Conservation (phyloP, 108 stramenopile species). For the Skeletonema menzelii region DNA sequence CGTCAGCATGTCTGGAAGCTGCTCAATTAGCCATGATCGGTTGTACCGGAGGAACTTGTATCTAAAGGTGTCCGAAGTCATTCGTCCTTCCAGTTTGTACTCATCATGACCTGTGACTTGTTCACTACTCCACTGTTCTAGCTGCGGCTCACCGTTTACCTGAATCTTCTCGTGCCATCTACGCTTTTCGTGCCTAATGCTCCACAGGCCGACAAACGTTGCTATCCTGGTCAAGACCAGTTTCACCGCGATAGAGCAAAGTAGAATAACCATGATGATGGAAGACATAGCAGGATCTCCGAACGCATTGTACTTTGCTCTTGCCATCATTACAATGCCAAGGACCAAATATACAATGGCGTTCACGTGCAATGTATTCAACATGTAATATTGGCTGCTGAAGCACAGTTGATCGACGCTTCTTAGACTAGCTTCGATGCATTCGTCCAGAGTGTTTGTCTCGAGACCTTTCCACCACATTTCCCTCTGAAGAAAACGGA, state of each 20-base stretch:
- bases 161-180: slow-evolving; percentile 54
- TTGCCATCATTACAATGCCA: slow-evolving; percentile 75
- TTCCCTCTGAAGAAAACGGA: slow-evolving; percentile 78
- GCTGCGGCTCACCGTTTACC: slow-evolving; percentile 21
- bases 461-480: slow-evolving; percentile 81
- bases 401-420: slow-evolving; percentile 86
- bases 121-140: slow-evolving; percentile 51
- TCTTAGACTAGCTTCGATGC: slow-evolving; percentile 73
- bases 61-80: slow-evolving; percentile 80
- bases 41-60: slow-evolving; percentile 89
- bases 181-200: slow-evolving; percentile 68
- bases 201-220: slow-evolving; percentile 65
- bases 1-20: slow-evolving; percentile 78
- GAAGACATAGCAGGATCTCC: slow-evolving; percentile 70
- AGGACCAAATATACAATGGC: slow-evolving; percentile 78
- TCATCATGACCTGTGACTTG: slow-evolving; percentile 61
- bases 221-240: slow-evolving; percentile 51
- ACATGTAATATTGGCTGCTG: slow-evolving; percentile 82
- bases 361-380: slow-evolving; percentile 72
- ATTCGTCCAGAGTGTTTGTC: slow-evolving; percentile 66
- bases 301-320: slow-evolving; percentile 73
- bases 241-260: slow-evolving; percentile 33
- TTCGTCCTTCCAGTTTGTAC: slow-evolving; percentile 75
- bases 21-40: slow-evolving; percentile 72
- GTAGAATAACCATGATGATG: slow-evolving; percentile 42